Evolutionary conservation across 768 basidiomycete genomes (phyloP).

Genomic region (Phylloporus sp.): DNA sequence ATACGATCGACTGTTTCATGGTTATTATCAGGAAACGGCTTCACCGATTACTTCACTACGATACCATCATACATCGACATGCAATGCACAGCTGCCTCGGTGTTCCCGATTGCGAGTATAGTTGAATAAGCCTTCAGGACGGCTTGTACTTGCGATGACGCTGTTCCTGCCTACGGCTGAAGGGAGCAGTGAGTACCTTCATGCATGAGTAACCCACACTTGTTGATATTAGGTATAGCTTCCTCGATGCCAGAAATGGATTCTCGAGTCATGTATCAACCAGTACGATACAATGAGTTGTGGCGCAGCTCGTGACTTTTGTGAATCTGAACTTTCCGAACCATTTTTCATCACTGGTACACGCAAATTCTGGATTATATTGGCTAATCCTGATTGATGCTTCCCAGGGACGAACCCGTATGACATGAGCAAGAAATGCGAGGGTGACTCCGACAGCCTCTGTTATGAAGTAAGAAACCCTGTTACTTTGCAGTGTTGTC

Average conservation of each 20-base stretch:
- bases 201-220: not conserved
- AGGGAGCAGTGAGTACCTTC: conserved; percentile 31
- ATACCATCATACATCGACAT: conserved; percentile 45
- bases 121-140: not conserved
- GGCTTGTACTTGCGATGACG: not conserved
- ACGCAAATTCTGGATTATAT: conserved; percentile 5
- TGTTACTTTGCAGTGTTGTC: not conserved
- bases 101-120: conserved; percentile 41
- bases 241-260: conserved; percentile 61
- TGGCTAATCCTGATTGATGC: not conserved
- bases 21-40: conserved; percentile 38
- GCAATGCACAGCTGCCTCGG: conserved; percentile 48
- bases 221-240: conserved; percentile 38
- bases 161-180: conserved; percentile 40
- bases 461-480: conserved; percentile 41
- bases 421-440: conserved; percentile 62
- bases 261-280: conserved; percentile 57
- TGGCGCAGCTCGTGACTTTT: conserved; percentile 62
- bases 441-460: conserved; percentile 44
- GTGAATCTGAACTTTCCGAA: conserved; percentile 39
- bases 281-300: conserved; percentile 65
- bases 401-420: conserved; percentile 52
- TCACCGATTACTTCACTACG: conserved; percentile 32
- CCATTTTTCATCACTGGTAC: conserved; percentile 33
- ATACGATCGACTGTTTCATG: not conserved